Evolutionary conservation across 1,284 basidiomycete genomes (phyloP), one percentile per base, ranked within the genome.

Genomic region (Tylopilus orsonianus): DNA sequence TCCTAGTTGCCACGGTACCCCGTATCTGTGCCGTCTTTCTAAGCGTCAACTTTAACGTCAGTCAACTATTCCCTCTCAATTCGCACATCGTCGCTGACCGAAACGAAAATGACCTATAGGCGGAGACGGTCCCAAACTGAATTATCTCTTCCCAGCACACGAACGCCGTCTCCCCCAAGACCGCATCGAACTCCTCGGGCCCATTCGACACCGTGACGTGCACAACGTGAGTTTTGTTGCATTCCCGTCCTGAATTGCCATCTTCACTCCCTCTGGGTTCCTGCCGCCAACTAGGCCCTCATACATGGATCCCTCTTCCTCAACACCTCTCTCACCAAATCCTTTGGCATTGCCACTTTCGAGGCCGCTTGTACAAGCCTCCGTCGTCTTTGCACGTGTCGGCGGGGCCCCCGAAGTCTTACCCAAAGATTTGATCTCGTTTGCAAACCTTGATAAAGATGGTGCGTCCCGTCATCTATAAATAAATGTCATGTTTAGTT

Each of bases 321-420:
- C 71, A 97, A 96, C 65, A 96, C 96, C 0, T 95, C 92, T 0
- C 77, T 99, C 18, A 99, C 96, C 0, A 97, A 99, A 67, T 83
- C 97, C 0, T 99, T 99, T 60, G 96, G 97, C 0, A 99, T 96
- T 55, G 89, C 90, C 8, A 93, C 97, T 56, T 79, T 99, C 41
- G 97, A 99, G 74, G 97, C 97, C 0, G 97, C 97, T 0, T 95
- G 90, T 56, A 83, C 92, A 0, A 97, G 97, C 0, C 75, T 99
- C 8, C 96, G 90, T 98, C 32, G 97, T 99, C 29, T 87, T 87
- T 14, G 99, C 96, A 0, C 80, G 85, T 27, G 96, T 99, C 0
- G 96, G 97, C 0, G 96, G 97, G 2, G 89, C 98, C 0, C 94
- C 97, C 0, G 97, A 99, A 69, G 89, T 98, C 48, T 73, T 99